These are phyloP conservation scores for Rutstroemia sp. DNA, from an alignment of 2,329 filamentous ascomycete species.

Conservation along the genomic window DNA sequence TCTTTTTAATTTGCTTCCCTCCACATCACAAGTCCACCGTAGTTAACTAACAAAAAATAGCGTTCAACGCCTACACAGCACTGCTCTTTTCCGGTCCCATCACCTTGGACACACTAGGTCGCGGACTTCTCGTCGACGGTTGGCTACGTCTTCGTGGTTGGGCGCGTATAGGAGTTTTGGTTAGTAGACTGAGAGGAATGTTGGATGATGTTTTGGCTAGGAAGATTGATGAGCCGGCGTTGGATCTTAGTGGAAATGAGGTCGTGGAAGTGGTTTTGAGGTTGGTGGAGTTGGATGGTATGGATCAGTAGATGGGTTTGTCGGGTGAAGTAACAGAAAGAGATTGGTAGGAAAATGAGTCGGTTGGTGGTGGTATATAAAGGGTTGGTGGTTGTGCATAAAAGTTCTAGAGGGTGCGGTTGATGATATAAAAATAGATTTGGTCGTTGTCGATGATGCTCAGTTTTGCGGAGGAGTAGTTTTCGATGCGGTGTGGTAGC, in stretches of 20 bases:
- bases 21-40: no score
- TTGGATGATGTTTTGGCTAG: slow-evolving; percentile 76
- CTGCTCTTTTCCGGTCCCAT: slow-evolving; percentile 84
- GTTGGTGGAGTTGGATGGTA: slow-evolving; percentile 82
- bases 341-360: not conserved
- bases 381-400: no score
- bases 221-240: slow-evolving; percentile 69
- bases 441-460: not conserved
- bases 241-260: slow-evolving; percentile 50
- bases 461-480: not conserved
- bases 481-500: no score
- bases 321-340: not conserved
- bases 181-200: slow-evolving; percentile 75
- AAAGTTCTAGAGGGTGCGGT: no score
- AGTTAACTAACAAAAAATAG: slow-evolving; percentile 34
- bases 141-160: slow-evolving; percentile 84
- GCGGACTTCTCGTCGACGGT: slow-evolving; percentile 83
- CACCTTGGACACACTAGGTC: slow-evolving; percentile 76
- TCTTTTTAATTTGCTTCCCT: not conserved
- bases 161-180: slow-evolving; percentile 88
- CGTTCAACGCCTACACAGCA: slow-evolving; percentile 83
- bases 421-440: no score
- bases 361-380: no score
- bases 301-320: slow-evolving; percentile 44
- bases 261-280: slow-evolving; percentile 71